Evolutionary conservation across 2,329 filamentous ascomycete species (phyloP).

Genomic region (Paracamarosporium sp.): DNA sequence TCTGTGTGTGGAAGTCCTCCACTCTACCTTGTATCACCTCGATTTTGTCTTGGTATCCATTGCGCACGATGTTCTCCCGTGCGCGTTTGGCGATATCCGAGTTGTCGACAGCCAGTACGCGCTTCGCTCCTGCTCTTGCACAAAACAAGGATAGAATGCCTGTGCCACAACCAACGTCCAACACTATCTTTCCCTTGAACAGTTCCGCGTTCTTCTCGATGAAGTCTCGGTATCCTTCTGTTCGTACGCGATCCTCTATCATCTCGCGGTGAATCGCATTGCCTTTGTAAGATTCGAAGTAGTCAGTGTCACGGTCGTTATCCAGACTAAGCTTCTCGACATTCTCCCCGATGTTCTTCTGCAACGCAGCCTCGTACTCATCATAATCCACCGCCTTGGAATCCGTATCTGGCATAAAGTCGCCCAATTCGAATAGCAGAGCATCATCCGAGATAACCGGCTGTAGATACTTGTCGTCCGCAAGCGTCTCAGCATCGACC

Average conservation of each 20-base stretch:
- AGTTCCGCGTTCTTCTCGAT: conserved; percentile 90
- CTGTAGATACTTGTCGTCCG: conserved; percentile 81
- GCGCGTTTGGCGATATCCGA: conserved; percentile 89
- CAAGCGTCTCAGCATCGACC: conserved; percentile 67
- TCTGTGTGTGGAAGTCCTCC: conserved; percentile 80
- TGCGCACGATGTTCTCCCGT: conserved; percentile 81
- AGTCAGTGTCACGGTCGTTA: conserved; percentile 62
- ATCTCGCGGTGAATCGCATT: conserved; percentile 92
- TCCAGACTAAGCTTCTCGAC: conserved; percentile 36
- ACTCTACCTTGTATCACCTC: conserved; percentile 85
- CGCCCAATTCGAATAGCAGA: conserved; percentile 85
- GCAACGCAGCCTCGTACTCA: conserved; percentile 47
- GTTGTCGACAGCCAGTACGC: conserved; percentile 90
- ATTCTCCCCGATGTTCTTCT: conserved; percentile 47
- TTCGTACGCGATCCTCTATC: conserved; percentile 88
- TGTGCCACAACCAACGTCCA: conserved; percentile 85
- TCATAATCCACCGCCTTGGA: conserved; percentile 38
- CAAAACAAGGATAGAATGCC: conserved; percentile 95
- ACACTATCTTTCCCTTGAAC: conserved; percentile 83
- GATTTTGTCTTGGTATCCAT: conserved; percentile 75
- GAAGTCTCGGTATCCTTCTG: conserved; percentile 92
- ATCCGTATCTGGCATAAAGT: conserved; percentile 59
- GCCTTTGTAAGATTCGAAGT: conserved; percentile 68
- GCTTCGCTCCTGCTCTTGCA: conserved; percentile 83
- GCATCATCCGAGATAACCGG: conserved; percentile 90